phyloP scores from a whole-genome alignment of 345 rosid genomes.

The Diplotaxis tenuifolia region DNA sequence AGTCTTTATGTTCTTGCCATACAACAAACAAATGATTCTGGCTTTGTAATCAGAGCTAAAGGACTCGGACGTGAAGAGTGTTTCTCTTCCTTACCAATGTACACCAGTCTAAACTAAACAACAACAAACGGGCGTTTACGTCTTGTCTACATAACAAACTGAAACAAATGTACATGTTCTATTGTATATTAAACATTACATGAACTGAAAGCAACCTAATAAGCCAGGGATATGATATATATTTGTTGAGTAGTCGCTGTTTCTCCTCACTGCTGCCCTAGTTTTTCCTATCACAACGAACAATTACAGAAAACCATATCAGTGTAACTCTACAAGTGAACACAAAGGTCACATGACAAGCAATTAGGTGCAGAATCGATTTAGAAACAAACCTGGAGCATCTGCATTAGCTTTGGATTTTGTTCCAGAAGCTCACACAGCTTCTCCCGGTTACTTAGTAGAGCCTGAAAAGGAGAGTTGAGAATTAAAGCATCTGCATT shows the following conservation, averaged over 20 bases:
- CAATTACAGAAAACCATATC: conserved; percentile 18
- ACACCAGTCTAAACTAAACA: conserved; percentile 31
- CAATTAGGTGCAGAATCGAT: background rate
- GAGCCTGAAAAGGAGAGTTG: conserved; percentile 50
- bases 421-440: conserved; percentile 97
- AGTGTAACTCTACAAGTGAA: conserved; percentile 13
- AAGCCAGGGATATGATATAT: background rate
- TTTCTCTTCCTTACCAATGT: conserved; percentile 19
- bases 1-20: background rate
- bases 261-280: conserved; percentile 61
- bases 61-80: background rate
- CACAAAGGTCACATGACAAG: background rate
- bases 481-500: too few relatives aligned
- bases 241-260: conserved; percentile 13
- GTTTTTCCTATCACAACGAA: conserved; percentile 61
- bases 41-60: background rate
- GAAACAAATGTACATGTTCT: conserved; percentile 36
- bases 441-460: conserved; percentile 85
- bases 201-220: background rate
- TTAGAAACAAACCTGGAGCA: conserved; percentile 75
- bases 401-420: conserved; percentile 93
- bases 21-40: conserved; percentile 6
- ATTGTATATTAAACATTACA: conserved; percentile 1
- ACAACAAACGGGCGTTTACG: conserved; percentile 27
- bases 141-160: conserved; percentile 14